Base-by-base conservation (phyloP, 129 eudicot genomes). In the Helichrysum umbraculigerum region DNA sequence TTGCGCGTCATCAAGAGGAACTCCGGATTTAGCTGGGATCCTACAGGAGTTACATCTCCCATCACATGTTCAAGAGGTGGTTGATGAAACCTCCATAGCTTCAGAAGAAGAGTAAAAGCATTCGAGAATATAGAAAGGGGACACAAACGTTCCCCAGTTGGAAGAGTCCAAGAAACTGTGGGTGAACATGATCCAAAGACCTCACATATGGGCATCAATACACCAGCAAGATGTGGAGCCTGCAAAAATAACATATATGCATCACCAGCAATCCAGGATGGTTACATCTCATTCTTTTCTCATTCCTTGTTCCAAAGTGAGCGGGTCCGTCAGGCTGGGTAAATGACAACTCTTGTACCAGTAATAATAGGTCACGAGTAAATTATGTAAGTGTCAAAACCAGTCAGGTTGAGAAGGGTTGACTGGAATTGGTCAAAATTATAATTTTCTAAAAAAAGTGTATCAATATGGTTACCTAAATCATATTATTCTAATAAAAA, bases 11-110 rank as follows among this genome's bases (percentile, higher is more conserved):
- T 58, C 22, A 95, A 84, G 76, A 95, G 96, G 84, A 87, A 88
- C 68, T 95, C 99, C 1, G 97, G 99, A 54, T 92, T 91, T 81
- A 95, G 74, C 63, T 80, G 97, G 66, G 97, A 81, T 30, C 94
- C 97, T 19, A 89, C 96, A 21, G 92, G 88, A 52, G 94, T 70
- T 69, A 85, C 83, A 83, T 86, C 81, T 19, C 77, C 77, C 72
- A 77, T 68, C 6, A 67, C 85, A 63, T 68, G 77, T 22, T 81
- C 81, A 33, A 75, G 75, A 47, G 85, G 97, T 17, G 96, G 89
- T 71, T 84, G 96, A 76, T 95, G 89, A 68, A 91, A 95, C 72
- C 95, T 86, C 99, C 99, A 95, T 68, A 95, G 74, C 75, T 89
- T 95, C 63, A 95, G 78, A 34, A 95, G 86, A 78, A 81, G 85